Evolutionary conservation across 83 land plant species (phyloP), one percentile per base, ranked within the genome.

Genomic region (Diphasiastrum complanatum): DNA sequence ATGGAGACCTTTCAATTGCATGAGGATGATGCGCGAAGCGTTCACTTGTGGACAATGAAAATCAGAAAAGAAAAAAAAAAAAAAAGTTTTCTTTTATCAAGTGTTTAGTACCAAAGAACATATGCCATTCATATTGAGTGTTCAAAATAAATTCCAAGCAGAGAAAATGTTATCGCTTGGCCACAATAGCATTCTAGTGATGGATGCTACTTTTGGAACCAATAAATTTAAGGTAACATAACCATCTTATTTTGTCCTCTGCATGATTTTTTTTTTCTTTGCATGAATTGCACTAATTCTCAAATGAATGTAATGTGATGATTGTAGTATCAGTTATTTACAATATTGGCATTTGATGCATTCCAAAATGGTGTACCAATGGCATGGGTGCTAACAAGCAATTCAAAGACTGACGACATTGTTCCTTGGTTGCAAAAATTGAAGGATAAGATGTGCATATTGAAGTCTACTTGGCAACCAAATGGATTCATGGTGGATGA

Each of bases 141-240:
- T 85, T 67, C 90, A 85, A 59, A 85, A 85, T 11, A 83, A 85
- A 48, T 85, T 85, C 85, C 90, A 82, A 22, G 57, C 82, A 68
- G 85, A 79, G 49, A 80, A 82, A 41, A 82, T 79, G 83, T 60
- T 82, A 24, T 70, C 81, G 11, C 82, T 79, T 70, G 83, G 90
- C 6, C 74, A 82, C 70, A 75, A 64, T 33, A 82, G 81, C 47
- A 60, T 85, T 57, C 41, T 85, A 23, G 85, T 83, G 12, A 72
- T 56, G 35, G 78, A 85, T 54, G 79, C 90, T 23, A 82, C 83
- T 29, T 79, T 85, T 74, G 86, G 90, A 22, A 68, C 79, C 49
- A 76, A 71, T 51, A 76, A 78, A 49, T 78, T 82, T 4, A 85
- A 85, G 82, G 90, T 85, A 60, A 45, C 66, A 30, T 11, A 45